These are phyloP conservation scores for Acer campestre DNA, from an alignment of 345 rosid genomes.

Conservation along the genomic window DNA sequence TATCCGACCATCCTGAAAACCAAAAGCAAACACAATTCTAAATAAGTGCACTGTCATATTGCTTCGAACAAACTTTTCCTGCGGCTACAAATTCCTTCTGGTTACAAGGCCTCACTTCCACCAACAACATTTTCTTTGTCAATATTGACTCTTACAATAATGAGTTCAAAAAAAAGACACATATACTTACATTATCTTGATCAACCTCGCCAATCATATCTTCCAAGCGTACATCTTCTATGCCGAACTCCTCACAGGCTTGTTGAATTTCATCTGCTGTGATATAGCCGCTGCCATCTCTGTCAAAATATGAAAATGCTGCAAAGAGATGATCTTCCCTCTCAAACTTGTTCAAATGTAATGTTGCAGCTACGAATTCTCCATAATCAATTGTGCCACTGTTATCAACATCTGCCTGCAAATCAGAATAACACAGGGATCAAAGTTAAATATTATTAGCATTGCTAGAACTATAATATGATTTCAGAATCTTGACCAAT, in stretches of 20 bases:
- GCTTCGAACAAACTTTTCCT: background rate
- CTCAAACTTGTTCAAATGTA: conserved; percentile 60
- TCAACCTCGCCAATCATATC: conserved; percentile 66
- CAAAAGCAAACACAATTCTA: background rate
- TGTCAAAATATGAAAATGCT: conserved; percentile 73
- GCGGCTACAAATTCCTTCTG: too few relatives aligned
- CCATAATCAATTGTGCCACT: conserved; percentile 76
- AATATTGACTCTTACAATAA: too few relatives aligned
- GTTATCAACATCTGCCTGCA: conserved; percentile 74
- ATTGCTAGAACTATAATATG: background rate
- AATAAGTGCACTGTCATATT: background rate
- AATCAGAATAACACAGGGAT: background rate
- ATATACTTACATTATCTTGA: conserved; percentile 67
- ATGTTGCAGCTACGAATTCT: conserved; percentile 71
- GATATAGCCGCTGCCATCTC: conserved; percentile 70
- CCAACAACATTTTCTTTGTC: too few relatives aligned
- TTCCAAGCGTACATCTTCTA: conserved; percentile 49
- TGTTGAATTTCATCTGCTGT: conserved; percentile 68
- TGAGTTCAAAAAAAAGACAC: too few relatives aligned
- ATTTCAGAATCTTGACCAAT: background rate
- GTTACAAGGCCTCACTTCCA: too few relatives aligned
- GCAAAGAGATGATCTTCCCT: conserved; percentile 61
- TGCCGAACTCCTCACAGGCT: conserved; percentile 69
- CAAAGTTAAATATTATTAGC: too few relatives aligned
- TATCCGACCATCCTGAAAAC: conserved; percentile 63